Evolutionary conservation across 176 grass and related monocot species (phyloP).

Genomic region (Luzula sylvatica): DNA sequence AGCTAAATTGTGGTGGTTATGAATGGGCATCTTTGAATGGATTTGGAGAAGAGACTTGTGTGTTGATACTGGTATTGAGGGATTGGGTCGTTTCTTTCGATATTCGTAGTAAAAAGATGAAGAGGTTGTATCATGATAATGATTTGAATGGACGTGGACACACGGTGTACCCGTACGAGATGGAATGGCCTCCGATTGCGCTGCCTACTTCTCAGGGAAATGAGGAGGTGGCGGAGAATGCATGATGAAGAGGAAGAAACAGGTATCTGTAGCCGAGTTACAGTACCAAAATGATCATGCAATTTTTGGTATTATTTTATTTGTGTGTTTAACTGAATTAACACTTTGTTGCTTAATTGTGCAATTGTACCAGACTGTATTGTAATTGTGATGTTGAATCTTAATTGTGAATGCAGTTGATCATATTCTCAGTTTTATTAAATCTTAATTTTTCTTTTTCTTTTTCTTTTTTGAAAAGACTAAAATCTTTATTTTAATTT

Average conservation of each 20-base stretch:
- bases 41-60: slow-evolving; percentile 33
- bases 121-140: slow-evolving; percentile 27
- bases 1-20: slow-evolving; percentile 24
- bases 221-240: slow-evolving; percentile 1
- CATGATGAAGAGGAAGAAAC: neutral
- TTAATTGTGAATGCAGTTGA: no score
- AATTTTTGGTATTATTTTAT: no score
- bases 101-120: slow-evolving; percentile 11
- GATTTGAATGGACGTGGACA: slow-evolving; percentile 21
- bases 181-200: slow-evolving; percentile 42
- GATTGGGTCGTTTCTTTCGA: slow-evolving; percentile 39
- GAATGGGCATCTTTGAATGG: slow-evolving; percentile 37
- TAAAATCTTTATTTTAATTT: no score
- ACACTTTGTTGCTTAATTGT: no score
- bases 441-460: no score
- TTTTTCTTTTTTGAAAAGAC: no score
- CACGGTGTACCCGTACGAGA: slow-evolving; percentile 33
- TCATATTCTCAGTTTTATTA: no score
- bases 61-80: slow-evolving; percentile 38
- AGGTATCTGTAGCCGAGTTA: no score
- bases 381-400: no score
- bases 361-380: no score
- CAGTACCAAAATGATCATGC: no score
- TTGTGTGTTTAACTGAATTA: no score
- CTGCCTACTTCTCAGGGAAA: neutral